Evolutionary conservation across 345 rosid species (phyloP), one percentile per base, ranked within the genome.

Genomic region (Arabidopsis arenosa): DNA sequence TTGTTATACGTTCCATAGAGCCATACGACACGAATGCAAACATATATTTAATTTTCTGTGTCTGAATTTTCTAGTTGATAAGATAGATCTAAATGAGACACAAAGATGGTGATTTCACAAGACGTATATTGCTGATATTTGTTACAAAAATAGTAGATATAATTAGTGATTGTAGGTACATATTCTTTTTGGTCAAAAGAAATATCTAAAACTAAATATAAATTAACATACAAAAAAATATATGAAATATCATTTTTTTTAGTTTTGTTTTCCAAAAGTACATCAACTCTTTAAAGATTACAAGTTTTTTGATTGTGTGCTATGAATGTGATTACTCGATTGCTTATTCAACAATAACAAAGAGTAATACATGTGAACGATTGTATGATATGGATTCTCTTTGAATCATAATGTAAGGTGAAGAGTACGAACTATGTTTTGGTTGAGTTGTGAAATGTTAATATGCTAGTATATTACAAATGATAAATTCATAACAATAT

Each of bases 1-100:
- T 53, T 62, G 58, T 52, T 43, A 53, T 47, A 68, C 44, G 64
- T 52, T 36, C 35, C 74, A 18, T 52, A 40, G 39, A 52, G 63
- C 68, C 26, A 68, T 53, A 47, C 51, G 75, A 70, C 72, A 70
- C 71, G 75, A 70, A 55, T 9, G 37, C 37, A 39, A 63, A 63
- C 66, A 55, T 70, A 60, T 77, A 70, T 70, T 63, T 39, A 77
- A 54, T 56, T 63, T 17, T 37, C 53, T 69, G 43, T 47, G 54
- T 62, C 65, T 62, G 64, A 63, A 13, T 52, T 44, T 54, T 43
- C 70, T 43, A n/a, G 55, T 55, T 55, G 76, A 77, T 55, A 77
- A 70, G 66, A 76, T 55, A 8, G 52, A 23, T 70, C 70, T 54
- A 0, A 70, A 55, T 63, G 65, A 9, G 35, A 63, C 59, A 48